Conservation (phyloP, 2,329 filamentous ascomycete species). For the Bipolaris victoriae region DNA sequence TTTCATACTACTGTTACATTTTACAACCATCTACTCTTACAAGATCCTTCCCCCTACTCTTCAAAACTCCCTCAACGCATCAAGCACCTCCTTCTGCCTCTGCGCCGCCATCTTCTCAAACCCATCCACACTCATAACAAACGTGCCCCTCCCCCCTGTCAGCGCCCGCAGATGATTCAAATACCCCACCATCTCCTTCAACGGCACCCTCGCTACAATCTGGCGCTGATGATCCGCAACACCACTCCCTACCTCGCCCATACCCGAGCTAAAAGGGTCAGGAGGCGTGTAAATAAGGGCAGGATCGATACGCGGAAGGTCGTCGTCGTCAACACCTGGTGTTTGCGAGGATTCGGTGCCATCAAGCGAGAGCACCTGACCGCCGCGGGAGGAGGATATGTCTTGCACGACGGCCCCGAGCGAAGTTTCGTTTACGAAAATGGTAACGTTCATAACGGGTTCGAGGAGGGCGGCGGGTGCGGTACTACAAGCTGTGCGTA, state of each 20-base stretch:
- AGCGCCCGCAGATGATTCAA: slow-evolving; percentile 85
- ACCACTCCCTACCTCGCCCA: slow-evolving; percentile 24
- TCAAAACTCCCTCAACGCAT: slow-evolving; percentile 39
- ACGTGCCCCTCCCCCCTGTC: slow-evolving; percentile 82
- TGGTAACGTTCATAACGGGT: slow-evolving; percentile 89
- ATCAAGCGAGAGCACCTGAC: slow-evolving; percentile 74
- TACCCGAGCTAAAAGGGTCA: slow-evolving; percentile 72
- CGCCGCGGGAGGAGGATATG: slow-evolving; percentile 74
- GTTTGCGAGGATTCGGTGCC: slow-evolving; percentile 20
- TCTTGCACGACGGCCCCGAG: slow-evolving; percentile 85
- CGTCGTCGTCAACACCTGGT: slow-evolving; percentile 17
- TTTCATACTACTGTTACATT: background rate
- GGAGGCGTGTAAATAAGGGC: slow-evolving; percentile 82
- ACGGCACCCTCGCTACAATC: slow-evolving; percentile 84
- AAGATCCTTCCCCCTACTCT: too few relatives aligned
- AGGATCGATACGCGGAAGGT: slow-evolving; percentile 65
- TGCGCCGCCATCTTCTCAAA: slow-evolving; percentile 71
- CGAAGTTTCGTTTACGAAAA: slow-evolving; percentile 80
- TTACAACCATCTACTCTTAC: background rate
- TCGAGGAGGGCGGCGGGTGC: slow-evolving; percentile 75
- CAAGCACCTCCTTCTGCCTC: slow-evolving; percentile 63
- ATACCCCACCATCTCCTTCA: slow-evolving; percentile 97
- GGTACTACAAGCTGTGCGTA: slow-evolving; percentile 66
- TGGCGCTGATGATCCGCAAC: slow-evolving; percentile 51
- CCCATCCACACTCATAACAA: slow-evolving; percentile 74